Percentiles rank a stretch among this genome's conserved stretches.
These are phyloP conservation scores for Candida taoyuanica DNA, from an alignment of 805 yeast genomes.

Conservation along the genomic window DNA sequence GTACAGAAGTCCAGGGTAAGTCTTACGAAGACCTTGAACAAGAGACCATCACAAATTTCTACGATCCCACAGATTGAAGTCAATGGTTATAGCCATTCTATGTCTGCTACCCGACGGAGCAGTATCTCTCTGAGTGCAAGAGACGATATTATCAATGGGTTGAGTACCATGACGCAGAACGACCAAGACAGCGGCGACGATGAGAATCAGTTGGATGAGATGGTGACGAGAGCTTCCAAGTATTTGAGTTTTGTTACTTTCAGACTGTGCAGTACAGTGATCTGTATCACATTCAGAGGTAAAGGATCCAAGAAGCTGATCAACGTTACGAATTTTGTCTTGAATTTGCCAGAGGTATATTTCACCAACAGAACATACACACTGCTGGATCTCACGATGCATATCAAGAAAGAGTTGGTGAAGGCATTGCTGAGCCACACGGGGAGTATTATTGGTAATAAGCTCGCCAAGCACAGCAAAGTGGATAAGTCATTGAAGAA, in stretches of 20 bases:
- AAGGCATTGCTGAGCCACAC: conserved; percentile 58
- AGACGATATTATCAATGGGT: conserved; percentile 12
- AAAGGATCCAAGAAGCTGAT: conserved; percentile 63
- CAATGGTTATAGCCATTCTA: neutral
- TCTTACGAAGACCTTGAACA: neutral
- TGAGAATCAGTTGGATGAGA: conserved; percentile 44
- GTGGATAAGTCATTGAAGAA: conserved; percentile 15
- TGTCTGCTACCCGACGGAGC: conserved; percentile 8
- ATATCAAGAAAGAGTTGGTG: conserved; percentile 58
- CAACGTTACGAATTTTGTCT: conserved; percentile 69
- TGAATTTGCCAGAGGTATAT: conserved; percentile 58
- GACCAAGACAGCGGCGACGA: conserved; percentile 4
- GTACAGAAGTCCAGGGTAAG: neutral
- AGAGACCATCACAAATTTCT: neutral
- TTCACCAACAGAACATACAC: conserved; percentile 69
- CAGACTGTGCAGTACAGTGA: conserved; percentile 41
- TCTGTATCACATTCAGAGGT: conserved; percentile 74
- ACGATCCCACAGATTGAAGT: neutral
- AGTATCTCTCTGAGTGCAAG: conserved; percentile 8
- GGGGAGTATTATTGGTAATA: conserved; percentile 77
- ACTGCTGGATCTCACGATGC: conserved; percentile 56
- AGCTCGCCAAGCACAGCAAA: conserved; percentile 42
- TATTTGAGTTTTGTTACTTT: conserved; percentile 65
- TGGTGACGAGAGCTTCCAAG: conserved; percentile 72
- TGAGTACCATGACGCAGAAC: conserved; percentile 1